Base-by-base conservation (phyloP, 176 grass and related monocot species). In the Oryza longistaminata region DNA sequence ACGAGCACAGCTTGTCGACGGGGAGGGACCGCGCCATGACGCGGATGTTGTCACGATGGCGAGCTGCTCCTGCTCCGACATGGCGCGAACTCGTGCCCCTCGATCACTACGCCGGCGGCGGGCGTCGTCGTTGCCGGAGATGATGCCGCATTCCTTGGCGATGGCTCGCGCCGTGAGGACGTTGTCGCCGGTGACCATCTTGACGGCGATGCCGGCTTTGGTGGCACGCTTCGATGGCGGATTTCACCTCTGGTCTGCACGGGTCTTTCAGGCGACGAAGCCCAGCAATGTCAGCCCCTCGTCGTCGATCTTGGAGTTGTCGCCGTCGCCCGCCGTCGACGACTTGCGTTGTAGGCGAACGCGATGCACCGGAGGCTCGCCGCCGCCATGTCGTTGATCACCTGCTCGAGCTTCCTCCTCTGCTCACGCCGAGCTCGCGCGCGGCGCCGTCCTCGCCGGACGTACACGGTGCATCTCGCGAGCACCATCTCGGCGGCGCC, bases 181-280 rank as follows among this genome's bases (percentile, higher is more conserved):
- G 79, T 98, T 95, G 88, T 98, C 96, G 4, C 96, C 93, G 0
- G 96, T 98, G n/a, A 98, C 91, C 93, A 98, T 98, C 67, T 93
- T 98, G 13, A 98, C 91, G 8, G 68, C 87, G 9, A 95, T 88
- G 13, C 96, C 91, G 0, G 96, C 96, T 9, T 61, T 78, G 0
- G 71, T 88, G 85, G n/a, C 96, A 95, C 5, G 85, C 87, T 26
- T 74, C 78, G 0, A 98, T 92, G 16, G 96, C 83, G 0, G 78
- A 11, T 40, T 70, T 90, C 7, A 98, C 96, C 82, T 92, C 93
- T 1, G 89, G 91, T 0, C 96, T 85, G 77, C 96, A 98, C 2
- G 91, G 96, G 69, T 98, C 95, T 73, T 94, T 98, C 19, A 98
- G 13, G 0, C 96, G 8, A 95, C 88, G 26, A 98, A 87, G 6